Base-by-base conservation (phyloP, 176 grass and related monocot species). In the Carex scoparia region DNA sequence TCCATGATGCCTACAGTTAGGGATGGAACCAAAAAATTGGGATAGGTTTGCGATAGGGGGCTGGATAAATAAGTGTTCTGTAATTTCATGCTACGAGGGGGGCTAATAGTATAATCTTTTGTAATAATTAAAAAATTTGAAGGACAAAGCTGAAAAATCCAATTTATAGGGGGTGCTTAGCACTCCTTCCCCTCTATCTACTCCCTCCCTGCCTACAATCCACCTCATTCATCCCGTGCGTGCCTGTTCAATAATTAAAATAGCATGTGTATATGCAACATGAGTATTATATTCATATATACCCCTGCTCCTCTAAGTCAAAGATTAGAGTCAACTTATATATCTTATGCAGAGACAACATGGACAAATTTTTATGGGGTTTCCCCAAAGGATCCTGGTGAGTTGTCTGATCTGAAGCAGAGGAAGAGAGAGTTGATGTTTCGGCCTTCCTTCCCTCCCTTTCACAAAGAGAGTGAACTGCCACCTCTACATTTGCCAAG, bases 341-440 rank as follows among this genome's bases (percentile, higher is more conserved):
- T 75, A 57, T 56, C 23, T 79, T 67, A 7, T 82, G 4, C 60
- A 82, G 80, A 64, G 19, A 12, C 66, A 66, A 65, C 10, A 82
- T 82, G 80, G 80, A 48, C 10, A 14, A 65, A 65, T 65, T 12
- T 23, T 64, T 66, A 82, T 15, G 61, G 27, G 33, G 10, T 48
- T 46, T 61, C 80, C 19, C 80, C 60, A 2, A 83, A 83, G 8
- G 57, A 9, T 54, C 11, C 2, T 15, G 49, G 23, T 77, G 49
- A 27, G 23, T 77, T 49, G 0, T 55, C 27, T 77, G 9, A 10
- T 15, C 42, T 42, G 67, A 75, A 62, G n/a, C 46, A 35, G 4
- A 46, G 32, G n/a, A 82, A 82, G 59, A 65, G 23, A 66, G 80
- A 82, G n/a, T n/a, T 82, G 60, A 65, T 82, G 80, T 16, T 82